Conservation (phyloP, 2,329 filamentous ascomycete species). For the Arachnopeziza araneosa region DNA sequence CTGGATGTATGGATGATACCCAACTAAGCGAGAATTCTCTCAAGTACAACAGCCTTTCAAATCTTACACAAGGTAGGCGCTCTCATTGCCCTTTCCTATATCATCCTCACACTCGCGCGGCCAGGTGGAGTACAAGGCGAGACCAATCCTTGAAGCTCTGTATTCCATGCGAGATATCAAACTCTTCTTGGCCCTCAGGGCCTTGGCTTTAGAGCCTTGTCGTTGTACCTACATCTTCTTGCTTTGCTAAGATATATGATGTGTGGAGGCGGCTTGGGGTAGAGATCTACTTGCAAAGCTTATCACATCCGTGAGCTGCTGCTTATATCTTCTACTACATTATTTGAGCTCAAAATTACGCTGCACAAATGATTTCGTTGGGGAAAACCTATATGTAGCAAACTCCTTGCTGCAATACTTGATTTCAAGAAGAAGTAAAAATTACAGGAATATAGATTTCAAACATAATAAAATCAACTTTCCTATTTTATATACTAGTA, state of each 20-base stretch:
- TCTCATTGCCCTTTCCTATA: background rate
- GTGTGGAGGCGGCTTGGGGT: background rate
- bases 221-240: background rate
- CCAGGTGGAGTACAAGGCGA: conserved; percentile 73
- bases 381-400: background rate
- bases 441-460: too few relatives aligned
- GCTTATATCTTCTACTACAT: background rate
- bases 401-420: background rate
- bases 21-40: background rate
- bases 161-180: conserved; percentile 68
- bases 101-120: conserved; percentile 50
- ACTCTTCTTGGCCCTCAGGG: conserved; percentile 7
- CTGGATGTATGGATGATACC: background rate
- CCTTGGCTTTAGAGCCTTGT: background rate
- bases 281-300: background rate
- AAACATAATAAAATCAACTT: too few relatives aligned
- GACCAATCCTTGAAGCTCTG: conserved; percentile 68
- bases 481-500: too few relatives aligned
- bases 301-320: background rate
- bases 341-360: background rate
- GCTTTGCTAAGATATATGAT: background rate
- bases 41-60: background rate
- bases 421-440: too few relatives aligned
- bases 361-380: background rate
- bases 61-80: background rate